phyloP scores from a whole-genome alignment of 2,329 filamentous ascomycete genomes.

The Verticillium alfalfae region DNA sequence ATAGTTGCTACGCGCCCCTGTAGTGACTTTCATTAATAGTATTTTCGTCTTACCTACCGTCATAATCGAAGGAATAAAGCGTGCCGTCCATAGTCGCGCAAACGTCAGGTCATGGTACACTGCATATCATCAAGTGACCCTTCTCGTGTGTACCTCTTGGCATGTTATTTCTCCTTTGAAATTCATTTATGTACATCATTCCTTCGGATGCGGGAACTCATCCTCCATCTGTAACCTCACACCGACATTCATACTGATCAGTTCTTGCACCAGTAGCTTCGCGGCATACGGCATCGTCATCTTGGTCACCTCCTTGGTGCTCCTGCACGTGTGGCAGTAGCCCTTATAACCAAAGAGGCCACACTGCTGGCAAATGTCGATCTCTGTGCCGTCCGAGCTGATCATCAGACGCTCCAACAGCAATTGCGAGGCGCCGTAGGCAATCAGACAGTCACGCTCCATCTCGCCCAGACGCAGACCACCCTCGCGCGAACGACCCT shows the following conservation, averaged over 20 bases:
- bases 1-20: too few relatives aligned
- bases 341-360: slow-evolving; percentile 94
- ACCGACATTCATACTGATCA: slow-evolving; percentile 98
- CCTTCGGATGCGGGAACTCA: slow-evolving; percentile 69
- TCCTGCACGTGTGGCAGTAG: slow-evolving; percentile 91
- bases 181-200: background rate
- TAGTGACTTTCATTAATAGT: too few relatives aligned
- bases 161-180: background rate
- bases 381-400: slow-evolving; percentile 80
- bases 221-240: slow-evolving; percentile 86
- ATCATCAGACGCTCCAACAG: slow-evolving; percentile 92
- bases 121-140: background rate
- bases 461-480: slow-evolving; percentile 94
- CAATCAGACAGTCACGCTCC: slow-evolving; percentile 97
- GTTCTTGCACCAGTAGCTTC: slow-evolving; percentile 90
- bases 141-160: background rate
- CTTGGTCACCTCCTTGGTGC: slow-evolving; percentile 74
- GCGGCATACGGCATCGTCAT: slow-evolving; percentile 98
- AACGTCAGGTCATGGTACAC: background rate
- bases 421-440: slow-evolving; percentile 90
- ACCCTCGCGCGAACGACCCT: slow-evolving; percentile 88
- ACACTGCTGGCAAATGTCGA: slow-evolving; percentile 91
- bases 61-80: too few relatives aligned
- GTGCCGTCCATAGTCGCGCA: too few relatives aligned
- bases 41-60: too few relatives aligned